Evolutionary conservation across 768 basidiomycete genomes (phyloP), one percentile per base, ranked within the genome.

Genomic region (Fibroporia radiculosa): DNA sequence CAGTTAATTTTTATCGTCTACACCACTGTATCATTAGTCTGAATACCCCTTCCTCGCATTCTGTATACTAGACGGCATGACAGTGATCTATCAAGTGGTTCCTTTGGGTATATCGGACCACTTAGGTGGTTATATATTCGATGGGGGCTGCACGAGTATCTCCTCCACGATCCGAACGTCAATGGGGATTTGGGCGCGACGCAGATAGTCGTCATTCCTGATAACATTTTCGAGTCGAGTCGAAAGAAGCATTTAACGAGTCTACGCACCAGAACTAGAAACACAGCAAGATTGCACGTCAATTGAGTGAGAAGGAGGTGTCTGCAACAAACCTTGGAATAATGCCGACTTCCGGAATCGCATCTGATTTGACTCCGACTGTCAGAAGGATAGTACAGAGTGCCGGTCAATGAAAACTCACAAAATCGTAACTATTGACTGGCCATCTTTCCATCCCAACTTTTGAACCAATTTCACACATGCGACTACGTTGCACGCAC

Each of bases 401-500:
- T n/a, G n/a, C n/a, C n/a, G n/a, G n/a, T n/a, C n/a, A n/a, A n/a
- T n/a, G 16, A 24, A 48, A 40, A 63, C 78, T 47, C 57, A 96
- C 85, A 98, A 54, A 41, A 98, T 80, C 0, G 95, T 99, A 20
- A 91, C 90, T 19, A 97, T 64, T 6, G 70, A 76, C 57, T 85
- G 75, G 3, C 87, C 82, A 4, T 73, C 72, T 23, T 68, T 67
- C 81, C 81, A 84, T 11, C 77, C 75, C 70, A 78, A 71, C 57
- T 77, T 76, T 54, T 80, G 81, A 2, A 75, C 81, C 13, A 93
- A 68, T 55, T 85, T 83, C 36, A 96, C 74, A 53, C 88, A 91
- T 1, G 95, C 88, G n/a, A 96, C 78, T 29, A 99, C 72, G 58
- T 98, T 99, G 60, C 92, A 93, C 0, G 96, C 95, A 56, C 90